Percentiles rank a stretch among this genome's conserved stretches.
Evolutionary conservation across 768 basidiomycete genomes (phyloP).

Genomic region (Hysterangium stoloniferum): DNA sequence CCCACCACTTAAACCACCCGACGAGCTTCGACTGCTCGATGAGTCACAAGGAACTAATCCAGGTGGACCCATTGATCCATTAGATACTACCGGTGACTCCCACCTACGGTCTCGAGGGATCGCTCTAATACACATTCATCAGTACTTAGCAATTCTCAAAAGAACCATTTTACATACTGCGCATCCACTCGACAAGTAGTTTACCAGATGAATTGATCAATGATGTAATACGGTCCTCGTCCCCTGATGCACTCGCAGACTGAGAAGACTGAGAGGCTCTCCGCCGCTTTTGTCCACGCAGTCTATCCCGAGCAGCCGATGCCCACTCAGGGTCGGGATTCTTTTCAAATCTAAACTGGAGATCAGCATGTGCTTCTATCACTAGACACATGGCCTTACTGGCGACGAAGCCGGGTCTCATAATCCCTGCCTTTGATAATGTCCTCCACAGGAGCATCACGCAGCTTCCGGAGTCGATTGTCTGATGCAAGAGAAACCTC

Average conservation of each 20-base stretch:
- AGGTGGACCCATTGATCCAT: too few species aligned
- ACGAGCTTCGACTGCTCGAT: too few species aligned
- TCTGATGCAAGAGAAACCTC: constrained; percentile 51
- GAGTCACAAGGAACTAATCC: too few species aligned
- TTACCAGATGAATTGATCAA: constrained; percentile 57
- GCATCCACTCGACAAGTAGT: too few species aligned
- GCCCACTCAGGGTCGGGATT: constrained; percentile 92
- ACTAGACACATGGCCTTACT: constrained; percentile 36
- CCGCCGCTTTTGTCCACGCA: constrained; percentile 31
- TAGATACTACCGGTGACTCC: too few species aligned
- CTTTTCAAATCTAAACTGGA: constrained; percentile 45
- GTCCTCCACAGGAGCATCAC: constrained; percentile 66
- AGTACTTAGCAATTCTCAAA: too few species aligned
- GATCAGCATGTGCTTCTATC: background rate
- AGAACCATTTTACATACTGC: too few species aligned
- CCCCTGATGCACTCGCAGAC: constrained; percentile 29
- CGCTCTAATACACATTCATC: too few species aligned
- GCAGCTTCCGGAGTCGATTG: constrained; percentile 76
- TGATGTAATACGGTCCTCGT: constrained; percentile 34
- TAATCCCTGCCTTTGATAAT: constrained; percentile 76
- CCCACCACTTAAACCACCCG: too few species aligned
- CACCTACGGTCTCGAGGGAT: too few species aligned
- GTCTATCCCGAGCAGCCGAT: constrained; percentile 49
- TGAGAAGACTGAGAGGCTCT: constrained; percentile 22
- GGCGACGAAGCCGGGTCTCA: constrained; percentile 73